These are phyloP conservation scores for Yueomyces sinensis DNA, from an alignment of 805 yeast genomes.

Conservation along the genomic window DNA sequence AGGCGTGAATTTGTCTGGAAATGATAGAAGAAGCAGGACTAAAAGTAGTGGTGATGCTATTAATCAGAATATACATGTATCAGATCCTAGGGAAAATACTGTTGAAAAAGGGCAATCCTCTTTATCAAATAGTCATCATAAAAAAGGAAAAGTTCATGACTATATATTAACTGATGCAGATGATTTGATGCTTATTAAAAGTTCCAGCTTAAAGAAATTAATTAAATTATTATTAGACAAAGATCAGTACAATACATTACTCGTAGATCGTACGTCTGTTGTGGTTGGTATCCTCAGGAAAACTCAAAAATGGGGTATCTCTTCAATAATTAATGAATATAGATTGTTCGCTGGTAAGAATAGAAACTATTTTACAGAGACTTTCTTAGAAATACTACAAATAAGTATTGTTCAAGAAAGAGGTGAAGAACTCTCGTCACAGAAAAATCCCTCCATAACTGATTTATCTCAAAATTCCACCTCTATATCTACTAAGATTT, in stretches of 20 bases:
- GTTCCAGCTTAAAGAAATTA: slow-evolving; percentile 48
- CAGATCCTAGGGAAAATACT: not conserved
- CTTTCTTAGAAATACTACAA: slow-evolving; percentile 50
- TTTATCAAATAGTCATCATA: not conserved
- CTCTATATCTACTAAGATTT: too few relatives aligned
- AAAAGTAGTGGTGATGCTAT: not conserved
- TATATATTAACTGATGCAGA: slow-evolving; percentile 28
- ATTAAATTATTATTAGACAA: slow-evolving; percentile 52
- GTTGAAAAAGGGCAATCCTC: not conserved
- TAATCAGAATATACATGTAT: not conserved
- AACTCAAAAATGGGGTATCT: slow-evolving; percentile 79
- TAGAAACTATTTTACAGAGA: slow-evolving; percentile 68
- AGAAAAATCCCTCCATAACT: too few relatives aligned
- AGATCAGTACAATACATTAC: slow-evolving; percentile 49
- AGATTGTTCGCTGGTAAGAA: slow-evolving; percentile 61
- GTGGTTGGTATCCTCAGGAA: slow-evolving; percentile 71
- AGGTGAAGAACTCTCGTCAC: too few relatives aligned
- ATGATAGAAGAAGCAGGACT: not conserved
- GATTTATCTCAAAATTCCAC: too few relatives aligned
- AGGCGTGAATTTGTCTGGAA: not conserved
- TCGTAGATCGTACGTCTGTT: slow-evolving; percentile 71
- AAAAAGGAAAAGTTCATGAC: not conserved
- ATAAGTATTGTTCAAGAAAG: not conserved
- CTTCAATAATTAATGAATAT: slow-evolving; percentile 76
- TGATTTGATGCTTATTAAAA: slow-evolving; percentile 69